Evolutionary conservation across 805 yeast species (phyloP).

Genomic region (Lipomyces sp.): DNA sequence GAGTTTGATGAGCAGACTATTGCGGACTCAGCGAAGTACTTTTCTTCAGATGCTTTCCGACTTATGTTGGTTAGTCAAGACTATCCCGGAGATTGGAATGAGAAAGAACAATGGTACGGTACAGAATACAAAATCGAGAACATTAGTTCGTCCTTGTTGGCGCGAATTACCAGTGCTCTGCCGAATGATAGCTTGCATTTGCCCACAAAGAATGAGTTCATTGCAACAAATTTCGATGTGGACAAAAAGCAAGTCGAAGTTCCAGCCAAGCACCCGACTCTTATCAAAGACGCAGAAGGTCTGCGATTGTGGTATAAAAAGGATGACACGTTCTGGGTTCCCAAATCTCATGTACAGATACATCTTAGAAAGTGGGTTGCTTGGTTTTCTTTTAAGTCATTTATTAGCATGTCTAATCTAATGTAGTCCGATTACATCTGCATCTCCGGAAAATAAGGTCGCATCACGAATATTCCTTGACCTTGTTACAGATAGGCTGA

Average conservation of each 20-base stretch:
- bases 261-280: constrained; percentile 61
- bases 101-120: constrained; percentile 85
- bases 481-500: constrained; percentile 72
- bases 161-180: constrained; percentile 45
- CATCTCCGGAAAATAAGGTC: constrained; percentile 63
- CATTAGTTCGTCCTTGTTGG: constrained; percentile 50
- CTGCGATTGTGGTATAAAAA: constrained; percentile 83
- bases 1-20: constrained; percentile 64
- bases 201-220: constrained; percentile 78
- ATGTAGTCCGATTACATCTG: constrained; percentile 57
- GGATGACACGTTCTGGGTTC: constrained; percentile 87
- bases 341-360: constrained; percentile 75
- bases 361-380: constrained; percentile 53
- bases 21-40: constrained; percentile 52
- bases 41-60: constrained; percentile 66
- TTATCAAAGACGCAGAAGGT: constrained; percentile 58
- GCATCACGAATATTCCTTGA: constrained; percentile 68
- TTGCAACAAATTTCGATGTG: constrained; percentile 78
- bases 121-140: constrained; percentile 67
- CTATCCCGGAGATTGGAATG: constrained; percentile 53
- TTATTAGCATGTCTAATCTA: not conserved
- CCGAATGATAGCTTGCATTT: constrained; percentile 52
- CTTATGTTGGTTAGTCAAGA: constrained; percentile 59
- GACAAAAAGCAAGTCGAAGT: constrained; percentile 47
- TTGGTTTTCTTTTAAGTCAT: constrained; percentile 35